Conservation (phyloP, 371 early-diverging fungal genomes). For the Furculomyces boomerangus region DNA sequence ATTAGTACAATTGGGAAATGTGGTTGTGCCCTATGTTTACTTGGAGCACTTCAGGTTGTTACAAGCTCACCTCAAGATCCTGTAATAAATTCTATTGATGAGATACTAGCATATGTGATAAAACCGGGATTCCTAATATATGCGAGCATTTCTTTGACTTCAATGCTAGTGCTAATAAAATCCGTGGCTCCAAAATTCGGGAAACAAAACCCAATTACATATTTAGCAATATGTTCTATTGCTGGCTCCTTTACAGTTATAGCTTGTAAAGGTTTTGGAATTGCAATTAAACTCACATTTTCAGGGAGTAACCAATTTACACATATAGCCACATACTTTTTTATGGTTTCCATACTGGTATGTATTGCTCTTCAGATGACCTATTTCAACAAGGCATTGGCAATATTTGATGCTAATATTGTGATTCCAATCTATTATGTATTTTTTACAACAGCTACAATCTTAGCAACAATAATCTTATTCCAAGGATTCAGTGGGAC, state of each 20-base stretch:
- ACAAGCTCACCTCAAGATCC: conserved; percentile 76
- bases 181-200: conserved; percentile 61
- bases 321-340: conserved; percentile 67
- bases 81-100: conserved; percentile 52
- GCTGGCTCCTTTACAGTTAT: conserved; percentile 81
- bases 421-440: conserved; percentile 89
- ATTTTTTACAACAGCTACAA: conserved; percentile 81
- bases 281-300: conserved; percentile 77
- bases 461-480: conserved; percentile 65
- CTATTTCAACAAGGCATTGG: conserved; percentile 90
- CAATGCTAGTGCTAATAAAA: conserved; percentile 50
- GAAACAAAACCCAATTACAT: conserved; percentile 57
- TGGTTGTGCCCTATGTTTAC: conserved; percentile 77
- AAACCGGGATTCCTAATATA: conserved; percentile 77
- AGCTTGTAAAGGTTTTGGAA: conserved; percentile 78
- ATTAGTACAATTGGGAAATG: conserved; percentile 68
- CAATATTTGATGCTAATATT: conserved; percentile 68
- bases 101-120: conserved; percentile 54
- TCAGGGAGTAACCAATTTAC: conserved; percentile 78
- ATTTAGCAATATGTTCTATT: conserved; percentile 72
- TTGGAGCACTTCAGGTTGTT: conserved; percentile 75
- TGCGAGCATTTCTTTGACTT: conserved; percentile 27
- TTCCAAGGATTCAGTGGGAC: conserved; percentile 74
- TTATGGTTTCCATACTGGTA: conserved; percentile 53
- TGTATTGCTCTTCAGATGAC: conserved; percentile 83